Percentiles rank a stretch among this genome's conserved stretches.
phyloP scores from a whole-genome alignment of 305 asterid genomes.

The Fraxinus ornus region DNA sequence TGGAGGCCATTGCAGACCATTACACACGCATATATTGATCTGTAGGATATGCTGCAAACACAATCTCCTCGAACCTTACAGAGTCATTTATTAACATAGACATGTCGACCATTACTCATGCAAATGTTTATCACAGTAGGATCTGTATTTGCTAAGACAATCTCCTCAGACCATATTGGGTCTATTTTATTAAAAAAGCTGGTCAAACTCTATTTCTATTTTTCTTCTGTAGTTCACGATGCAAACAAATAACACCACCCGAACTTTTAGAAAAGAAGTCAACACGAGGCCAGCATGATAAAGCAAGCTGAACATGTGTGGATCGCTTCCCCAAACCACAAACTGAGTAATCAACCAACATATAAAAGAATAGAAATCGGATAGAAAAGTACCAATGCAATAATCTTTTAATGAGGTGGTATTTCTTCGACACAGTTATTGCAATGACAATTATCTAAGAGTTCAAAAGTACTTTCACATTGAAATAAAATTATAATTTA shows the following conservation, averaged over 20 bases:
- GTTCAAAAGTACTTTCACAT: neutral
- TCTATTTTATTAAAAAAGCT: neutral
- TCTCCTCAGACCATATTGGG: neutral
- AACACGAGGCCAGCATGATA: neutral
- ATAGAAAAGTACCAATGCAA: neutral
- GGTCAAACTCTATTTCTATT: neutral
- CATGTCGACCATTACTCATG: neutral
- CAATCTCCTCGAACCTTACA: neutral
- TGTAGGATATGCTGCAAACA: neutral
- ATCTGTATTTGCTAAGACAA: neutral
- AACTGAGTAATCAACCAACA: neutral
- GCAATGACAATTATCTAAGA: neutral
- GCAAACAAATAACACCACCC: neutral
- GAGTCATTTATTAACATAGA: neutral
- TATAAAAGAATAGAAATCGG: neutral
- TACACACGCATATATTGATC: neutral
- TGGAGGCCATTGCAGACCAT: neutral
- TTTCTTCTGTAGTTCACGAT: neutral
- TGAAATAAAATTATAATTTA: neutral
- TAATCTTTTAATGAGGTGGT: neutral
- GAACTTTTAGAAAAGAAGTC: neutral
- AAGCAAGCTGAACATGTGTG: neutral
- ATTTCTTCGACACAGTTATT: neutral
- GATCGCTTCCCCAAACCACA: neutral
- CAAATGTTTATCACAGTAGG: neutral